Evolutionary conservation across 192 early-diverging fungal genomes (phyloP).

Genomic region (Mortierella alpina): DNA sequence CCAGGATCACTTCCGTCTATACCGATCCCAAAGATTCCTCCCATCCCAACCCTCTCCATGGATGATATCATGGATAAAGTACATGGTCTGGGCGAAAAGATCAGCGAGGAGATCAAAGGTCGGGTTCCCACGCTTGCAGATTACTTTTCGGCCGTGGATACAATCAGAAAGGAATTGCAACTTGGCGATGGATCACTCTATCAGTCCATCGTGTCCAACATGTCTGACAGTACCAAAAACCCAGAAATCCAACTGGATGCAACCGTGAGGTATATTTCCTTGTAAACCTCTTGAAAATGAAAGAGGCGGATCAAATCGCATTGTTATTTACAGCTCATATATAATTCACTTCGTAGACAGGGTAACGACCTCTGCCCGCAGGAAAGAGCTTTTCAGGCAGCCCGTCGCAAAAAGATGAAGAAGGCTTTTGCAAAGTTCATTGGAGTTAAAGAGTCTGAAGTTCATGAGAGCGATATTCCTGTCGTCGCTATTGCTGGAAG

Average conservation of each 20-base stretch:
- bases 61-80: constrained; percentile 47
- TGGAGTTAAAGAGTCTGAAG: constrained; percentile 68
- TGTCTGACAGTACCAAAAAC: constrained; percentile 48
- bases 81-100: constrained; percentile 29
- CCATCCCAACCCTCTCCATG: constrained; percentile 18
- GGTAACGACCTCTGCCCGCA: constrained; percentile 55
- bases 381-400: constrained; percentile 59
- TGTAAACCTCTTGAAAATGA: background rate
- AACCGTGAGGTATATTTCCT: constrained; percentile 30
- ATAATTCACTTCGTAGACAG: constrained; percentile 19
- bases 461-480: constrained; percentile 77
- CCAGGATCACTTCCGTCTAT: constrained; percentile 38
- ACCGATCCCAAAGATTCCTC: constrained; percentile 37
- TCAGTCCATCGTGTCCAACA: constrained; percentile 40
- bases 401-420: constrained; percentile 61
- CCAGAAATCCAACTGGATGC: constrained; percentile 60
- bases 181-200: constrained; percentile 52
- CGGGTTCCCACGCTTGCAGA: constrained; percentile 43
- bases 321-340: too few relatives aligned
- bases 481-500: constrained; percentile 76
- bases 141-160: constrained; percentile 43
- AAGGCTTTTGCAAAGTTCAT: constrained; percentile 83
- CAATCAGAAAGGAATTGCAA: constrained; percentile 35
- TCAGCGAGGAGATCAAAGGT: constrained; percentile 51
- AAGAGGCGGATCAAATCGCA: background rate